phyloP scores from a whole-genome alignment of 1,284 basidiomycete species.

The Ganoderma boninense region DNA sequence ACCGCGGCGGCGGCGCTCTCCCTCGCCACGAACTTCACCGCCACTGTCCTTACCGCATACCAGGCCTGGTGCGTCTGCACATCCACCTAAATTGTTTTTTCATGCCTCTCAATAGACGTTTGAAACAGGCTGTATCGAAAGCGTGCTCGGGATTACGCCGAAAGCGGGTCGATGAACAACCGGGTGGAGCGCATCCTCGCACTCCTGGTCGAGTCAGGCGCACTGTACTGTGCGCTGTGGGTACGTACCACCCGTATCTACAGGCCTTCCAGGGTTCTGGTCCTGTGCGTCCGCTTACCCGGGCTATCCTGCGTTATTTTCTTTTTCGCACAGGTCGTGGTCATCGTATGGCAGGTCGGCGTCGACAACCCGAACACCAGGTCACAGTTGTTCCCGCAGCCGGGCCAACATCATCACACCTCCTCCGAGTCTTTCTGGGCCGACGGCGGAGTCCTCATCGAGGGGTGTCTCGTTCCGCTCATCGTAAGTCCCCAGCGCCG shows the following conservation, averaged over 20 bases:
- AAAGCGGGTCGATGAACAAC: background rate
- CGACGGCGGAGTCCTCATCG: background rate
- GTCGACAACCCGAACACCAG: background rate
- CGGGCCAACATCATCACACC: no score
- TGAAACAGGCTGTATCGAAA: background rate
- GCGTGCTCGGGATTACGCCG: background rate
- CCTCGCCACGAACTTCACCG: background rate
- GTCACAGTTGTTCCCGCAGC: background rate
- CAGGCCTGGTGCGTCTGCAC: background rate
- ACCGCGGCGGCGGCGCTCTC: background rate
- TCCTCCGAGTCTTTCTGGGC: background rate
- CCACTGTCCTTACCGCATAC: background rate
- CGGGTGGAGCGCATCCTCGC: background rate
- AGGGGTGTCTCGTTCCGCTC: constrained; percentile 2
- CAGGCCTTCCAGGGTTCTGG: no score
- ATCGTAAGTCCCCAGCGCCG: background rate
- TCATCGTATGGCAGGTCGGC: background rate
- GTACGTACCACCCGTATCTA: background rate
- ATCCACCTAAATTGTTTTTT: background rate
- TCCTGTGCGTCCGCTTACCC: background rate
- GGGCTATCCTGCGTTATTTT: no score
- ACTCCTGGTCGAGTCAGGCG: background rate
- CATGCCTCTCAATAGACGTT: background rate
- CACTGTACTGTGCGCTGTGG: background rate
- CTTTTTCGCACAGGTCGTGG: background rate